Base-by-base conservation (phyloP, 2,329 filamentous ascomycete species). In the Xylaria arbuscula region DNA sequence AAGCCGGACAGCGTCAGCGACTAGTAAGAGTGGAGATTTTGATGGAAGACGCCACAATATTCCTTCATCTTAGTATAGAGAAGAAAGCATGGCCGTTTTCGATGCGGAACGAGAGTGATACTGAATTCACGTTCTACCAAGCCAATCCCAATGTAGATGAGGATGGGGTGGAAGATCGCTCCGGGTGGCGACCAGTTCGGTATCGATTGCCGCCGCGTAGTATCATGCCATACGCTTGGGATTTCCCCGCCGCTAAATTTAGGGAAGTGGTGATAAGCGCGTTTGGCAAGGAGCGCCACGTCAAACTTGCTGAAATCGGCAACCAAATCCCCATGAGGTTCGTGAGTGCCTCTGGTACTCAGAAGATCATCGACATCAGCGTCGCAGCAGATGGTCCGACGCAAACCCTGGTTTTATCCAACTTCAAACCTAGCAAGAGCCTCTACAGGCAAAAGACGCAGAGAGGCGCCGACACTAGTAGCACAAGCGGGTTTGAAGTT, bases 151-250 rank as follows among this genome's bases (percentile, higher is more conserved):
- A 95, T 74, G 83, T 97, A 10, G 94, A 97, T 68, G 94, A 98
- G 70, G 94, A 98, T 68, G 94, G 95, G 64, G 86, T 87, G 5
- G 91, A 93, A 73, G 93, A 98, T 76, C 85, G 90, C 65, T 94
- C 93, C 62, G 93, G 93, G 3, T 99, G 96, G 93, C 92, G 93
- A 72, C 94, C 94, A 1, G 93, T 99, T 70, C 88, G 93, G 62
- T 99, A 99, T 81, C 91, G 95, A 38, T 85, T 99, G 36, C 97
- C 97, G 1, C 90, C 95, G 13, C 88, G 96, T 68, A 98, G 95
- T 80, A 98, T 99, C 80, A 99, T 99, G 96, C 96, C 97, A 0
- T 99, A 99, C 76, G 95, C 96, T 1, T 99, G 96, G 96, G 97
- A 99, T 78, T 99, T 97, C 81, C 97, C 96, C 0, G 95, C 96